phyloP scores from a whole-genome alignment of 805 yeast species.

The Saturnispora kantuleensis region DNA sequence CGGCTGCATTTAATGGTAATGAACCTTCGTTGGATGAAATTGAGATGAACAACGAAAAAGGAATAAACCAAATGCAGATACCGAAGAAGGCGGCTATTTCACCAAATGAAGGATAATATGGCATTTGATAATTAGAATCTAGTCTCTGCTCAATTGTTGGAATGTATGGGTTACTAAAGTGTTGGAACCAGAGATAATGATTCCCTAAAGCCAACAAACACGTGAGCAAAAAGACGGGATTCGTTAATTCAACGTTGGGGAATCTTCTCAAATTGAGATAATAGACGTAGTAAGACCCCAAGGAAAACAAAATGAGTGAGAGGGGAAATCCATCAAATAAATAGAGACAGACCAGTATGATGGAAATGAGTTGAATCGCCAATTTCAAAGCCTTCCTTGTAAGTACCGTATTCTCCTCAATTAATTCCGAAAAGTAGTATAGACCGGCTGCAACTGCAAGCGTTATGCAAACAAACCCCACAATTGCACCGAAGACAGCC shows the following conservation, averaged over 20 bases:
- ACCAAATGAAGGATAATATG: constrained; percentile 67
- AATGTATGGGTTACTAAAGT: constrained; percentile 62
- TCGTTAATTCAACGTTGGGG: constrained; percentile 71
- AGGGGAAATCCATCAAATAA: constrained; percentile 76
- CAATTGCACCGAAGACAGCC: constrained; percentile 48
- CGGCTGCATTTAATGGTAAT: constrained; percentile 44
- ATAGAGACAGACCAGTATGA: constrained; percentile 39
- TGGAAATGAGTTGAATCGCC: constrained; percentile 54
- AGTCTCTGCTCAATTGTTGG: constrained; percentile 60
- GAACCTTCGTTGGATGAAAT: constrained; percentile 86
- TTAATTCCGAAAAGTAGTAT: constrained; percentile 82
- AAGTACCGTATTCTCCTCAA: constrained; percentile 86
- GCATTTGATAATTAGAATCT: constrained; percentile 48
- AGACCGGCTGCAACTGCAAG: constrained; percentile 76
- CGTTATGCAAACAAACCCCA: constrained; percentile 54
- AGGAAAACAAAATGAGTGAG: constrained; percentile 52
- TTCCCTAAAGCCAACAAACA: constrained; percentile 66
- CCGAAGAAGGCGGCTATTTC: constrained; percentile 97
- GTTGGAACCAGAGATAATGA: constrained; percentile 84
- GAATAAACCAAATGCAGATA: constrained; percentile 85
- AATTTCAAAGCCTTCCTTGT: constrained; percentile 62
- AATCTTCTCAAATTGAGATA: constrained; percentile 68
- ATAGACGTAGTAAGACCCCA: constrained; percentile 64
- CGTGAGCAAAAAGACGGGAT: constrained; percentile 60
- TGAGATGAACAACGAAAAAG: constrained; percentile 85